Evolutionary conservation across 2,329 filamentous ascomycete species (phyloP).

Genomic region (Trichoderma sp.): DNA sequence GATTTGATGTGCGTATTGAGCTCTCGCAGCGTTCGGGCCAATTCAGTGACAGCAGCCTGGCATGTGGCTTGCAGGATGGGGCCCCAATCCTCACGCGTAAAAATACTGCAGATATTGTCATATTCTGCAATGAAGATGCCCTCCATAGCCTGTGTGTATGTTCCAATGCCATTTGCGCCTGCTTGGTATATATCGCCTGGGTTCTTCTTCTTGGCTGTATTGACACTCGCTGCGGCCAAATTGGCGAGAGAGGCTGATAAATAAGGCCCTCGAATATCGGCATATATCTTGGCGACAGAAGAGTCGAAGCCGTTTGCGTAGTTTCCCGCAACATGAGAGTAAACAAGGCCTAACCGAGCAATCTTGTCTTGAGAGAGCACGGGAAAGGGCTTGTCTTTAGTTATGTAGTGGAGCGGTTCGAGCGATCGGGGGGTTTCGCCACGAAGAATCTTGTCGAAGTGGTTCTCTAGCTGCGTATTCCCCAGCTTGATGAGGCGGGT

Average conservation of each 20-base stretch:
- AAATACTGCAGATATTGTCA: slow-evolving; percentile 84
- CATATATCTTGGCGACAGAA: slow-evolving; percentile 76
- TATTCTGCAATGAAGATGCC: slow-evolving; percentile 85
- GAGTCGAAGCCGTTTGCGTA: slow-evolving; percentile 56
- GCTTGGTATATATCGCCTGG: slow-evolving; percentile 80
- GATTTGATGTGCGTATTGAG: slow-evolving; percentile 85
- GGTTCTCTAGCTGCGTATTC: slow-evolving; percentile 76
- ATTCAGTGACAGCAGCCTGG: slow-evolving; percentile 72
- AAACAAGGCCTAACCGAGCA: slow-evolving; percentile 73
- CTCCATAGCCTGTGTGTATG: slow-evolving; percentile 84
- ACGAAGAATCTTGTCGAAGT: slow-evolving; percentile 74
- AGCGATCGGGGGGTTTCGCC: slow-evolving; percentile 74
- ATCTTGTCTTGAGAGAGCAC: slow-evolving; percentile 72
- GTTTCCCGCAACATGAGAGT: slow-evolving; percentile 67
- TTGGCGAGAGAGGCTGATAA: slow-evolving; percentile 79
- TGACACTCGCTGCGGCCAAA: slow-evolving; percentile 79
- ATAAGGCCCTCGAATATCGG: slow-evolving; percentile 82
- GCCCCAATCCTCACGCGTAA: slow-evolving; percentile 80
- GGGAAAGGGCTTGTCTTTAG: slow-evolving; percentile 83
- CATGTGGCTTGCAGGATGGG: slow-evolving; percentile 76
- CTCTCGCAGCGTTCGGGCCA: slow-evolving; percentile 81
- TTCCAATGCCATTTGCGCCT: slow-evolving; percentile 86
- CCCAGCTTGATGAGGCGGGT: slow-evolving; percentile 73
- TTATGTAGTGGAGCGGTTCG: slow-evolving; percentile 89
- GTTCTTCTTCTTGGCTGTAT: slow-evolving; percentile 76